These are phyloP conservation scores for Tulasnella sp. DNA, from an alignment of 768 basidiomycete genomes.

Conservation along the genomic window DNA sequence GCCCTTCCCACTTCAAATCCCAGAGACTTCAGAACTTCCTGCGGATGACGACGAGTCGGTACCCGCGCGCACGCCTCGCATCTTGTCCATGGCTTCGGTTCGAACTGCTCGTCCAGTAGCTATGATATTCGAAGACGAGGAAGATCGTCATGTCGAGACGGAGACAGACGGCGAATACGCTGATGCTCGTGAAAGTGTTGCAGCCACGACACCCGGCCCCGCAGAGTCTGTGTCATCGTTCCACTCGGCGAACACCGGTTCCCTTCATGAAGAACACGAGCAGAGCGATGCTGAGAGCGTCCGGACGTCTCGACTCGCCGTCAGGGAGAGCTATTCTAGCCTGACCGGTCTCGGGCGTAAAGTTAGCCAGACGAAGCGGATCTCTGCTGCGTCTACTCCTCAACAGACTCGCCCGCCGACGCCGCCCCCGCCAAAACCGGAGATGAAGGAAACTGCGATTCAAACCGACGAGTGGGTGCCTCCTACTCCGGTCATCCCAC, in stretches of 20 bases:
- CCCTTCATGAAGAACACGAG: slow-evolving; percentile 26
- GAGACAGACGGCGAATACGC: slow-evolving; percentile 56
- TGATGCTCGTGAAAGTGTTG: slow-evolving; percentile 57
- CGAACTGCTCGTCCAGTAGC: slow-evolving; percentile 9
- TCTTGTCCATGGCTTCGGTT: slow-evolving; percentile 4
- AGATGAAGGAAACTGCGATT: slow-evolving; percentile 59
- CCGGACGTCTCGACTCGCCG: slow-evolving; percentile 43
- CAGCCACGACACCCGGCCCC: slow-evolving; percentile 49
- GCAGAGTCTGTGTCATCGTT: slow-evolving; percentile 49
- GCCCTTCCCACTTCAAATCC: slow-evolving; percentile 3
- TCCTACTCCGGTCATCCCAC: slow-evolving; percentile 24
- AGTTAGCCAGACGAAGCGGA: slow-evolving; percentile 8
- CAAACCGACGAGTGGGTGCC: slow-evolving; percentile 68
- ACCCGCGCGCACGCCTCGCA: slow-evolving; percentile 1
- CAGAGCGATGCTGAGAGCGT: slow-evolving; percentile 58
- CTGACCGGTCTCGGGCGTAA: background rate
- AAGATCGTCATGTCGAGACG: slow-evolving; percentile 44
- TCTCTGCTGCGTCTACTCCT: background rate
- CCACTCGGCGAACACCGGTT: slow-evolving; percentile 53
- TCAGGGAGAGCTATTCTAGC: slow-evolving; percentile 5
- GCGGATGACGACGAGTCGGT: slow-evolving; percentile 4
- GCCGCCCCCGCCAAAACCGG: slow-evolving; percentile 37
- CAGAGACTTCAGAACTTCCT: background rate
- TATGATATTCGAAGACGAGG: slow-evolving; percentile 27
- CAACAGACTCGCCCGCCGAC: background rate